Percentiles rank a stretch among this genome's conserved stretches.
These are phyloP conservation scores for Globisporangium ultimum DNA, from an alignment of 352 stramenopile genomes.

Conservation along the genomic window DNA sequence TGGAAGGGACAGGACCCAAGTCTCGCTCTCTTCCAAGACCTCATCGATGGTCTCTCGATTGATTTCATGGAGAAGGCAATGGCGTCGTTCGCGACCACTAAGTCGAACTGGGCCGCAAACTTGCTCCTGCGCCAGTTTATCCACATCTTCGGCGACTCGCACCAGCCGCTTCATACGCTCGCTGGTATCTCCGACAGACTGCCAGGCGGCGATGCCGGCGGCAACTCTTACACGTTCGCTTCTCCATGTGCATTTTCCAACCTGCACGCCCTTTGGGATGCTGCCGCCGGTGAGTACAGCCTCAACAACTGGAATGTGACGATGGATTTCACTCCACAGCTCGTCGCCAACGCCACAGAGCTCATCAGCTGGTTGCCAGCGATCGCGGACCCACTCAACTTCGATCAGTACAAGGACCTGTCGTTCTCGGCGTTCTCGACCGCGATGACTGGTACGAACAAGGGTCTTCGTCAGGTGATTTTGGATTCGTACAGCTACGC, in stretches of 20 bases:
- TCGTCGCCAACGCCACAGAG: slow-evolving; percentile 40
- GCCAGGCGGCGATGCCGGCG: slow-evolving; percentile 47
- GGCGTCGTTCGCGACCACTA: slow-evolving; percentile 53
- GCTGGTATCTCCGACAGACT: slow-evolving; percentile 39
- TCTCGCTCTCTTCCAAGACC: slow-evolving; percentile 44
- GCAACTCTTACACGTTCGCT: slow-evolving; percentile 57
- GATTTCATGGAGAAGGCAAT: slow-evolving; percentile 42
- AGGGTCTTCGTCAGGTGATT: slow-evolving; percentile 24
- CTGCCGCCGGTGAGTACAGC: slow-evolving; percentile 41
- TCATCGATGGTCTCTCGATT: slow-evolving; percentile 43
- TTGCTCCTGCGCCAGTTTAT: slow-evolving; percentile 62
- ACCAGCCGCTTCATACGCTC: slow-evolving; percentile 59
- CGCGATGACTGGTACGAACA: slow-evolving; percentile 23
- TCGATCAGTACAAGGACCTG: slow-evolving; percentile 33
- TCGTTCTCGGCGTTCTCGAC: slow-evolving; percentile 32
- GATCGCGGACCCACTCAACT: slow-evolving; percentile 33
- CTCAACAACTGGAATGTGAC: slow-evolving; percentile 50
- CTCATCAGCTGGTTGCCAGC: slow-evolving; percentile 33
- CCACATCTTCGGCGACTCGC: slow-evolving; percentile 62
- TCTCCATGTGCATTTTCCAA: slow-evolving; percentile 50
- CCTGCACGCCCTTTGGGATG: slow-evolving; percentile 66
- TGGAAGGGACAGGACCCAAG: slow-evolving; percentile 38
- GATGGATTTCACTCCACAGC: slow-evolving; percentile 11
- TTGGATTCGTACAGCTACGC: slow-evolving; percentile 49
- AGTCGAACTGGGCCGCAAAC: slow-evolving; percentile 64